Percentiles rank a stretch among this genome's conserved stretches.
phyloP scores from a whole-genome alignment of 371 early-diverging fungal species.

The Rhizopus sp. region DNA sequence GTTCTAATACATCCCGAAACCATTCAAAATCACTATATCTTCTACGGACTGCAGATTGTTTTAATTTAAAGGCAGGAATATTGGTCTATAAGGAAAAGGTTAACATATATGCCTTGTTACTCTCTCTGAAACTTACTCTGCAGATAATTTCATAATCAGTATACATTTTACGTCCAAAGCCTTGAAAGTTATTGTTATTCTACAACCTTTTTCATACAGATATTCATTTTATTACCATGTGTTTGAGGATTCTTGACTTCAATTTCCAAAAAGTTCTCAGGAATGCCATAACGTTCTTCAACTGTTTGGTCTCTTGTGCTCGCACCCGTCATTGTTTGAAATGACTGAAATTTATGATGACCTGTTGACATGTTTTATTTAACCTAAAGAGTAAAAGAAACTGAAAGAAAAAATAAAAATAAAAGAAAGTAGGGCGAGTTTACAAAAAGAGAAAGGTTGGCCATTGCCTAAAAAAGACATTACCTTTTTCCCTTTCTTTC shows the following conservation, averaged over 20 bases:
- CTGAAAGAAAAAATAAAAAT: constrained; percentile 12
- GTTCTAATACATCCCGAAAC: constrained; percentile 93
- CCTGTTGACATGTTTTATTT: constrained; percentile 22
- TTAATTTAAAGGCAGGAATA: constrained; percentile 95
- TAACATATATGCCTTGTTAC: background rate
- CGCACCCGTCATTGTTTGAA: constrained; percentile 58
- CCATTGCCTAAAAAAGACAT: too few relatives aligned
- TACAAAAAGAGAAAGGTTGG: too few relatives aligned
- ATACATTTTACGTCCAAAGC: constrained; percentile 85
- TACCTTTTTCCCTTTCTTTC: background rate
- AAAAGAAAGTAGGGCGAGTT: constrained; percentile 1
- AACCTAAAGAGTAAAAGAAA: constrained; percentile 2
- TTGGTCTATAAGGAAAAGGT: constrained; percentile 73
- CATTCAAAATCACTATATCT: constrained; percentile 98
- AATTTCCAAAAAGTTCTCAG: constrained; percentile 97
- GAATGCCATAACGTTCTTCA: constrained; percentile 91
- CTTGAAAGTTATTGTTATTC: constrained; percentile 23
- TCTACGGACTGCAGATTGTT: constrained; percentile 82
- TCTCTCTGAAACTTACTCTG: constrained; percentile 62
- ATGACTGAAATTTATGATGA: constrained; percentile 49
- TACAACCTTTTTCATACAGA: background rate
- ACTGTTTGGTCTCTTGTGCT: constrained; percentile 76
- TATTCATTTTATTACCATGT: constrained; percentile 59
- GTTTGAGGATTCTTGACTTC: constrained; percentile 92
- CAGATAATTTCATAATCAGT: constrained; percentile 96